Evolutionary conservation across 345 rosid genomes (phyloP), one percentile per base, ranked within the genome.

Genomic region (Kandelia obovata): DNA sequence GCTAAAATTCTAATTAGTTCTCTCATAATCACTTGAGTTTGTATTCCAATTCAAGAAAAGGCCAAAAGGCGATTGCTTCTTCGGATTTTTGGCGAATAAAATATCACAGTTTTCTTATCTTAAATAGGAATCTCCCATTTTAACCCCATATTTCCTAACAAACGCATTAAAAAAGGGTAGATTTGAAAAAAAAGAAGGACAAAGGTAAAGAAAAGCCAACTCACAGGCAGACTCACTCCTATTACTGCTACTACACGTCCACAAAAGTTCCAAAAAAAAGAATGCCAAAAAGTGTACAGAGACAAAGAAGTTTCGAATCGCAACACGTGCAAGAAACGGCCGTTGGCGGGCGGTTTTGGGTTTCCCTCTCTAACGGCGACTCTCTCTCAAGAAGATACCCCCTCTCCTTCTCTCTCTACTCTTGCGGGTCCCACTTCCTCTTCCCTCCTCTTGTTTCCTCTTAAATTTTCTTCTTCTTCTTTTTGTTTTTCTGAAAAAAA

Each of bases 281-380:
- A 58, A n/a, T 46, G 47, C 21, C 9, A 8, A 47, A 11, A 23
- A 25, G 3, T 6, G 34, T 1, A 43, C 17, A 43, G 6, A 2
- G 5, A 52, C n/a, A 49, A 9, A 53, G 51, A 15, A 19, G 55
- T 32, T 71, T 53, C 39, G 20, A 52, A 53, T 39, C 46, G 6
- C 35, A 72, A 72, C 75, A 72, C 75, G 75, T 72, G 75, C 70
- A 32, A 43, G 34, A 58, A 65, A 57, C 30, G 65, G 75, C 58
- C 57, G 65, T 65, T 31, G 25, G 75, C 49, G 49, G 49, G 49
- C 69, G 65, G 70, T 72, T 72, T 64, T 59, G 30, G 30, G 69
- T 46, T 72, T 58, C 58, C 11, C 37, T 20, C 39, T 7, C 21
- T 0, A 23, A 21, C 21, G 64, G 37, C 65, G 64, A 60, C 43